Base-by-base conservation (phyloP, 1,284 basidiomycete species). In the Ceratobasidium sp. region DNA sequence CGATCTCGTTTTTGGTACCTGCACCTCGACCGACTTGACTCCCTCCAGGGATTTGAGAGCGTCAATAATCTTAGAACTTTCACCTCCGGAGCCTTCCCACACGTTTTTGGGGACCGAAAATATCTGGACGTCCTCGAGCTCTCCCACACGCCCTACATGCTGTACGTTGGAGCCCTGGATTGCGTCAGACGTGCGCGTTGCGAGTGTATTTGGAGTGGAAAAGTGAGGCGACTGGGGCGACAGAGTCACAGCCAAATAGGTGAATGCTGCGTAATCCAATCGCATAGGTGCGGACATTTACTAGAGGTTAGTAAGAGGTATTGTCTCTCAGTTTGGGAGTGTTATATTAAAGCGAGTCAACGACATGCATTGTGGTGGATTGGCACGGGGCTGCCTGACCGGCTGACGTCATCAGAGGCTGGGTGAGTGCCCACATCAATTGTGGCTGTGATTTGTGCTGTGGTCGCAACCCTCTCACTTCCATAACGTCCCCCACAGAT, bases 81-180 rank as follows among this genome's bases (percentile, higher is more conserved):
- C 60, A 7, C 55, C 70, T 13, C 53, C 40, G 1, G 60, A 38
- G 20, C 38, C 52, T 15, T 65, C 69, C 69, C 69, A 70, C 34
- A 65, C 60, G 15, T 45, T 45, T 54, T 69, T 72, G 3, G 72
- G 72, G 13, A 72, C 50, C 15, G 58, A 69, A 50, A 65, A 72
- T n/a, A 72, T 54, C 49, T 72, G 72, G 10, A 70, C 69, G 45
- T 72, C 72, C 20, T 71, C 58, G 2, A 72, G 68, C 27, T 57
- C 55, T 35, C 72, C 72, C 6, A 72, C 72, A 31, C 54, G 60
- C 3, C 72, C 72, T 15, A 72, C 70, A 47, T 72, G 70, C 34
- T 70, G 58, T 3, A 70, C 35, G 17, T 50, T 35, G 20, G 62
- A 25, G 4, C 50, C 62, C 43, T 54, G 49, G 13, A 65, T 43